These are phyloP conservation scores for Cerioporus squamosus DNA, from an alignment of 1,284 basidiomycete species.

Conservation along the genomic window DNA sequence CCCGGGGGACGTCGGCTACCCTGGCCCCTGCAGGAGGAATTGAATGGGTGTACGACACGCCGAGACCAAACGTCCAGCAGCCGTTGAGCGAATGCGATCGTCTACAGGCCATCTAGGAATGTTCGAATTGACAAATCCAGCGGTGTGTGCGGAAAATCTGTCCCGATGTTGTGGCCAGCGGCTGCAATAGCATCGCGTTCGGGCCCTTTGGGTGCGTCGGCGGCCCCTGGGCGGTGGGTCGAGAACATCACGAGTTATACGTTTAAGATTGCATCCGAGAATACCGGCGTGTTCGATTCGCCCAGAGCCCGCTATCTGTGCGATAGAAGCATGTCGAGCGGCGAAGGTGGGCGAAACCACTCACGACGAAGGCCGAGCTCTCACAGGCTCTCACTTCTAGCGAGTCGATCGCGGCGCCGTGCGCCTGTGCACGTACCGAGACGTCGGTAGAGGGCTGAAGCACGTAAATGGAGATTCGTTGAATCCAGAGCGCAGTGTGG, in stretches of 20 bases:
- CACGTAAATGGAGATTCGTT: too few relatives aligned
- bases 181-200: neutral
- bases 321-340: constrained; percentile 11
- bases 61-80: neutral
- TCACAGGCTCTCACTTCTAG: too few relatives aligned
- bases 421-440: too few relatives aligned
- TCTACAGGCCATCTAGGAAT: constrained; percentile 22
- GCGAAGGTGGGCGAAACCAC: neutral
- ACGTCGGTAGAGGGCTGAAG: too few relatives aligned
- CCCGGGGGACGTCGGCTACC: constrained; percentile 5
- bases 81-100: constrained; percentile 4
- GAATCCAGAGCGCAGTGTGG: too few relatives aligned
- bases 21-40: constrained; percentile 6
- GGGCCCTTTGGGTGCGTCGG: neutral
- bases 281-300: constrained; percentile 7
- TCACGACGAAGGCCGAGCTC: too few relatives aligned
- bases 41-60: constrained; percentile 1
- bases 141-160: constrained; percentile 4
- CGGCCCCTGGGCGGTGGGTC: neutral
- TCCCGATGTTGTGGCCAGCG: constrained; percentile 3
- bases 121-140: constrained; percentile 24
- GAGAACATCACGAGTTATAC: constrained; percentile 16
- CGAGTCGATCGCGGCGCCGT: too few relatives aligned
- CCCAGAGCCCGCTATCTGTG: constrained; percentile 1
- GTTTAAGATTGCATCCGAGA: constrained; percentile 16